Evolutionary conservation across 768 basidiomycete species (phyloP), one percentile per base, ranked within the genome.

Genomic region (Suillus plorans): DNA sequence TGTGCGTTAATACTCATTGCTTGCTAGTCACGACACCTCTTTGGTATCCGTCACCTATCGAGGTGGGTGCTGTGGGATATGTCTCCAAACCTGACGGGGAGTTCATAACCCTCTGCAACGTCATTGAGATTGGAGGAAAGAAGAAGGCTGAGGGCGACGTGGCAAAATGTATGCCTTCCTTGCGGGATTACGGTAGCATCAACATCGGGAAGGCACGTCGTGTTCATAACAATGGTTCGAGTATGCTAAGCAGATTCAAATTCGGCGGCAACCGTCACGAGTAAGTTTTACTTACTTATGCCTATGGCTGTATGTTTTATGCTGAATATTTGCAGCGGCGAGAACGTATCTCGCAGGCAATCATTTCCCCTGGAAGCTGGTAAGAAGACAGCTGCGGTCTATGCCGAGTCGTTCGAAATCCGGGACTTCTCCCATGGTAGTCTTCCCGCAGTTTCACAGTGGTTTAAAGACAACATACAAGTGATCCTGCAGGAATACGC

Each of bases 31-130:
- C 81, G 0, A 74, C 89, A 25, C 89, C 92, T 8, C 76, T 93
- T 7, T 95, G 92, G 92, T 81, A 79, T 5, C 92, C 92, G 2
- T 77, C 83, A 4, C 80, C 70, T 6, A 84, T 94, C 0, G 73
- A 81, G 14, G 76, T 93, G 3, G 93, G 92, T 8, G 86, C 88
- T 3, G 88, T 94, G 10, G 93, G 93, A 3, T 95, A 90, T 72
- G 76, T 93, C 31, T 80, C 80, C 41, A 90, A 88, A 68, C 84
- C 88, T 0, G 75, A 76, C n/a, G 92, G 92, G 3, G 75, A 78
- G 53, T 95, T 95, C 68, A 76, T 91, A 64, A 88, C 86, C 9
- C 79, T 94, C 8, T 87, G 92, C 76, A 90, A 92, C 73, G 84
- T 89, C 1, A 82, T 86, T 72, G 77, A 83, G 60, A 88, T 86